Evolutionary conservation across 208 protist species (phyloP).

Genomic region (Wallacemonas sp.): DNA sequence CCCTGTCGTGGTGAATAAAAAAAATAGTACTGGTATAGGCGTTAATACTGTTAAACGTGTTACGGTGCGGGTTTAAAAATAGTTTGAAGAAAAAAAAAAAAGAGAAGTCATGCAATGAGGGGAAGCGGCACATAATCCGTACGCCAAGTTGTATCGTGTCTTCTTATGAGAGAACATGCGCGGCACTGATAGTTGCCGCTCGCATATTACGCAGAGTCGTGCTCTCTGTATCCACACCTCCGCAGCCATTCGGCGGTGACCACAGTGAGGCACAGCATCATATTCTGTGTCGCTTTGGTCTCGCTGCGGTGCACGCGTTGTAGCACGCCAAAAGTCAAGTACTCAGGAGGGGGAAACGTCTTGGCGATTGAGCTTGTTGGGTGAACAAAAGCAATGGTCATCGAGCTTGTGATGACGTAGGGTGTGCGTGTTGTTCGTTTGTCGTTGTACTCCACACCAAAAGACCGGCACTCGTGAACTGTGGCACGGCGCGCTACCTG

Average conservation of each 20-base stretch:
- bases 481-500: slow-evolving; percentile 86
- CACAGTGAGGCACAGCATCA: slow-evolving; percentile 90
- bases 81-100: slow-evolving; percentile 16
- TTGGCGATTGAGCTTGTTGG: slow-evolving; percentile 81
- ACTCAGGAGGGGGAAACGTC: slow-evolving; percentile 88
- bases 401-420: slow-evolving; percentile 67
- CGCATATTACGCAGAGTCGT: neutral
- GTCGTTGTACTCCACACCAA: slow-evolving; percentile 84
- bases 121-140: too few species aligned
- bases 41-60: slow-evolving; percentile 2
- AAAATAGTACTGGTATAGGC: neutral
- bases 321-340: slow-evolving; percentile 78
- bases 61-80: neutral
- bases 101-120: slow-evolving; percentile 13
- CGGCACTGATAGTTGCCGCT: neutral
- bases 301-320: slow-evolving; percentile 77
- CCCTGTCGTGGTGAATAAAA: too few species aligned
- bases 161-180: too few species aligned
- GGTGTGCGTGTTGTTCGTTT: slow-evolving; percentile 76
- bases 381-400: slow-evolving; percentile 83
- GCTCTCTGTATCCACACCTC: slow-evolving; percentile 55
- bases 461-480: slow-evolving; percentile 84
- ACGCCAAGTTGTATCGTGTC: too few species aligned
- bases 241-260: slow-evolving; percentile 86
- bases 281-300: slow-evolving; percentile 65